Conservation (phyloP, 2,329 filamentous ascomycete genomes). For the Dryadomyces quercivorus region DNA sequence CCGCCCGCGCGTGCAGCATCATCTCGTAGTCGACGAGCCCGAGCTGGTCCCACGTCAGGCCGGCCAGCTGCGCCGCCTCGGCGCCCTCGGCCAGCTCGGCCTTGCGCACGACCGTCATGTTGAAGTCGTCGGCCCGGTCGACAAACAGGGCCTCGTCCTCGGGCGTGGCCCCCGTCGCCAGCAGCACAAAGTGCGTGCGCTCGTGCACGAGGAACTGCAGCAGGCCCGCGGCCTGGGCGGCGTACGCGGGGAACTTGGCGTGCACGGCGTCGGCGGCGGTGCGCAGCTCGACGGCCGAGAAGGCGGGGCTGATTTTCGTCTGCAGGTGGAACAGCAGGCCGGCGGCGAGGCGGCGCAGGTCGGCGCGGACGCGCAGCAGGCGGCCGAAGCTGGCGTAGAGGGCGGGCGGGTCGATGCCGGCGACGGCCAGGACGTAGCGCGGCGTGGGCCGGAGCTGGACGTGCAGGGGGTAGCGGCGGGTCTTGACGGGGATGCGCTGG, state of each 20-base stretch:
- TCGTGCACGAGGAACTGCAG: constrained; percentile 17
- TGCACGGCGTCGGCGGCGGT: constrained; percentile 19
- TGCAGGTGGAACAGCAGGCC: constrained; percentile 22
- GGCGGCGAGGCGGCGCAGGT: constrained; percentile 22
- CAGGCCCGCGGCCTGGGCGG: constrained; percentile 20
- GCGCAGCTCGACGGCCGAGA: constrained; percentile 23
- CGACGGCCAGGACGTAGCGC: constrained; percentile 20
- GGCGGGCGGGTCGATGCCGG: constrained; percentile 14
- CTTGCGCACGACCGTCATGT: constrained; percentile 29
- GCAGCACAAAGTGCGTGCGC: constrained; percentile 24
- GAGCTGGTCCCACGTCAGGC: constrained; percentile 34
- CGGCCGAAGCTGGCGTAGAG: constrained; percentile 25
- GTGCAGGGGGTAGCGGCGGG: constrained; percentile 20
- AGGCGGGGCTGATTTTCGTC: constrained; percentile 13
- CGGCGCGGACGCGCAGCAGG: constrained; percentile 22
- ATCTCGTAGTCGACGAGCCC: constrained; percentile 39
- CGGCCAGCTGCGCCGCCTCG: constrained; percentile 21
- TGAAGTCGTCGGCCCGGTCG: constrained; percentile 21
- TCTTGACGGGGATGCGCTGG: constrained; percentile 14
- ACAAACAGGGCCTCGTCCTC: constrained; percentile 24
- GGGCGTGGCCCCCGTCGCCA: constrained; percentile 27
- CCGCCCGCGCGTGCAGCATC: constrained; percentile 27
- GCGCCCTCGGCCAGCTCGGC: constrained; percentile 25
- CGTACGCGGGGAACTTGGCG: constrained; percentile 17
- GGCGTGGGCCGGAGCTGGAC: constrained; percentile 18